Evolutionary conservation across 257 asterid species (phyloP).

Genomic region (Anisodus acutangulus): DNA sequence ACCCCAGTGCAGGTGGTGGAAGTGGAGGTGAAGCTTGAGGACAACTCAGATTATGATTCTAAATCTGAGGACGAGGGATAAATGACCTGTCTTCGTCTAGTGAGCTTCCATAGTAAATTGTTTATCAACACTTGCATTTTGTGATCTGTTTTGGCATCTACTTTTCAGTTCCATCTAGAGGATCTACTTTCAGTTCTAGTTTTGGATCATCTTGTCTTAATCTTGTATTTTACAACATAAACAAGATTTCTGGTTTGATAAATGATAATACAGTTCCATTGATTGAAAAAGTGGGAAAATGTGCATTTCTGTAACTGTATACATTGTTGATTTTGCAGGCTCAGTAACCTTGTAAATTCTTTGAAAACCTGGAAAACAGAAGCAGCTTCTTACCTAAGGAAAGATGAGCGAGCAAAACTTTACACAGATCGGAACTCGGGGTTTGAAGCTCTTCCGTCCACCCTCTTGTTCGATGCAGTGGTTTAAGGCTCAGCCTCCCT

Average conservation of each 20-base stretch:
- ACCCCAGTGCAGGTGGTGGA: conserved; percentile 36
- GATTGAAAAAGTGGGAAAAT: background rate
- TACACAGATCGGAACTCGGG: background rate
- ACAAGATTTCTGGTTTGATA: background rate
- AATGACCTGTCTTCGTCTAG: background rate
- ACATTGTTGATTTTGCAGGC: conserved; percentile 6
- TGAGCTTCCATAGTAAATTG: conserved; percentile 31
- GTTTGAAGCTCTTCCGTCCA: background rate
- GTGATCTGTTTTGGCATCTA: background rate
- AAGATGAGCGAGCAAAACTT: background rate
- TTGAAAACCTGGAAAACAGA: conserved; percentile 16
- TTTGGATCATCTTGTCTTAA: background rate
- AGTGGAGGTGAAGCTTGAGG: conserved; percentile 39
- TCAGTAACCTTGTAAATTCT: conserved; percentile 27
- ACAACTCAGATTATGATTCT: conserved; percentile 29
- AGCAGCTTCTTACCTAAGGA: conserved; percentile 16
- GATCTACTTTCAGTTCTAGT: background rate
- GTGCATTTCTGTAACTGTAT: background rate
- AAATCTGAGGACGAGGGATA: conserved; percentile 41
- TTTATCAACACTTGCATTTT: conserved; percentile 5
- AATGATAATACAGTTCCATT: background rate
- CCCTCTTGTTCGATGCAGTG: background rate
- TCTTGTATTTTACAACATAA: background rate
- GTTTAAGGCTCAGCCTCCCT: conserved; percentile 12
- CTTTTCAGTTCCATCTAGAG: background rate